phyloP scores from a whole-genome alignment of 23 red algal genomes.

The Gracilariopsis chorda region DNA sequence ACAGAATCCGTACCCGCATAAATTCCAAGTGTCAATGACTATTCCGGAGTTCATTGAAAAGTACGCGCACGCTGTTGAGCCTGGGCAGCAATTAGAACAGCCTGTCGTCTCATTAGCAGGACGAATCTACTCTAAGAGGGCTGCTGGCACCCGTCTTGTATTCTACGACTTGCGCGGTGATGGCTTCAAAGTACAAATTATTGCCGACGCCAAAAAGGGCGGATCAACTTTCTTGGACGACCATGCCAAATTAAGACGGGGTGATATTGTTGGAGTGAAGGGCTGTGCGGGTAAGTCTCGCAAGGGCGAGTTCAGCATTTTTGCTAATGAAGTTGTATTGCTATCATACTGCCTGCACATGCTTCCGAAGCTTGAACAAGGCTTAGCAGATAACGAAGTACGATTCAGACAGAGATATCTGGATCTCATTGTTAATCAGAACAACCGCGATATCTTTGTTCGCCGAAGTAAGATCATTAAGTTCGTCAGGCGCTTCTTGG shows the following conservation, averaged over 20 bases:
- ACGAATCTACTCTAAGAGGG: conserved; percentile 73
- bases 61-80: conserved; percentile 31
- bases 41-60: conserved; percentile 79
- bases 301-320: conserved; percentile 94
- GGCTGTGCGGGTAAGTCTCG: conserved; percentile 83
- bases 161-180: conserved; percentile 96
- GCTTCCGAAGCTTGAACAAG: conserved; percentile 81
- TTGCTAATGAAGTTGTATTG: conserved; percentile 60
- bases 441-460: conserved; percentile 70
- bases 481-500: conserved; percentile 87
- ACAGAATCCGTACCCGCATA: conserved; percentile 87
- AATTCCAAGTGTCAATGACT: conserved; percentile 77
- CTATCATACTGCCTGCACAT: conserved; percentile 89
- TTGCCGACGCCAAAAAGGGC: conserved; percentile 73
- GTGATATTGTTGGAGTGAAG: conserved; percentile 89
- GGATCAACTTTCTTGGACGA: conserved; percentile 44
- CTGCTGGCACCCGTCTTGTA: conserved; percentile 73
- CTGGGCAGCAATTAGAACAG: conserved; percentile 70
- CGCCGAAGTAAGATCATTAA: conserved; percentile 76
- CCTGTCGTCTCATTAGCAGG: conserved; percentile 60
- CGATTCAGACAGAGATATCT: conserved; percentile 94
- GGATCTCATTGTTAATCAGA: conserved; percentile 86
- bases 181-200: conserved; percentile 94
- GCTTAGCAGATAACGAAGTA: conserved; percentile 77
- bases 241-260: conserved; percentile 66